Evolutionary conservation across 1,284 basidiomycete genomes (phyloP).

Genomic region (Sporisorium exsertum): DNA sequence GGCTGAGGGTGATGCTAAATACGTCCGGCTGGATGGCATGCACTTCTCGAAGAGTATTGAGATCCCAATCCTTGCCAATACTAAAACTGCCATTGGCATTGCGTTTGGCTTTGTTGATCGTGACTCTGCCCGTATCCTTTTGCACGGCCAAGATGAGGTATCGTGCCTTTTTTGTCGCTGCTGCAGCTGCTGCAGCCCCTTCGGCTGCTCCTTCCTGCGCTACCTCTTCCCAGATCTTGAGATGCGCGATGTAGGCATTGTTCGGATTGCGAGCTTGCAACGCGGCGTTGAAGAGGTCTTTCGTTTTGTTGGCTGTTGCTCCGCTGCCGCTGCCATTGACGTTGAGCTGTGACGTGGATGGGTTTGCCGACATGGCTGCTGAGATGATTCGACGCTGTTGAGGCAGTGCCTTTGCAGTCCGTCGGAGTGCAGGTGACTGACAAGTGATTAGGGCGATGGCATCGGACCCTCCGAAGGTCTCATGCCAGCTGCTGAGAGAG

Average conservation of each 20-base stretch:
- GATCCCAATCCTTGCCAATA: constrained; percentile 95
- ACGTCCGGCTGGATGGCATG: constrained; percentile 74
- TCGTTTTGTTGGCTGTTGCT: constrained; percentile 41
- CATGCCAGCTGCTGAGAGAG: background rate
- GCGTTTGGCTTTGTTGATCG: constrained; percentile 86
- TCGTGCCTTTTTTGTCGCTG: constrained; percentile 56
- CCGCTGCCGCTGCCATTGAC: constrained; percentile 8
- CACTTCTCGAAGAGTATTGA: constrained; percentile 82
- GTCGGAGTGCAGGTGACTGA: too few relatives aligned
- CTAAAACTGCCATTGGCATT: constrained; percentile 96
- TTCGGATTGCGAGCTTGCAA: constrained; percentile 55
- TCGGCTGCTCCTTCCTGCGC: constrained; percentile 27
- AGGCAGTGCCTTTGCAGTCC: background rate
- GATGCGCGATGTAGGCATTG: constrained; percentile 65
- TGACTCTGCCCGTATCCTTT: constrained; percentile 57
- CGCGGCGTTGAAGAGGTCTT: constrained; percentile 63
- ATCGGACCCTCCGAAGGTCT: background rate
- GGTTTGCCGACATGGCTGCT: constrained; percentile 24
- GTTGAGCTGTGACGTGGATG: constrained; percentile 20
- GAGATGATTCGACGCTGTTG: background rate
- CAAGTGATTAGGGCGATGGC: constrained; percentile 3
- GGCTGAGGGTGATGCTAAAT: constrained; percentile 60
- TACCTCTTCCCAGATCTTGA: constrained; percentile 66
- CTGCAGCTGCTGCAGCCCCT: constrained; percentile 2
- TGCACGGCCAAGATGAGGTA: constrained; percentile 65